Base-by-base conservation (phyloP, 306 rosid species). In the Trifolium fragiferum region DNA sequence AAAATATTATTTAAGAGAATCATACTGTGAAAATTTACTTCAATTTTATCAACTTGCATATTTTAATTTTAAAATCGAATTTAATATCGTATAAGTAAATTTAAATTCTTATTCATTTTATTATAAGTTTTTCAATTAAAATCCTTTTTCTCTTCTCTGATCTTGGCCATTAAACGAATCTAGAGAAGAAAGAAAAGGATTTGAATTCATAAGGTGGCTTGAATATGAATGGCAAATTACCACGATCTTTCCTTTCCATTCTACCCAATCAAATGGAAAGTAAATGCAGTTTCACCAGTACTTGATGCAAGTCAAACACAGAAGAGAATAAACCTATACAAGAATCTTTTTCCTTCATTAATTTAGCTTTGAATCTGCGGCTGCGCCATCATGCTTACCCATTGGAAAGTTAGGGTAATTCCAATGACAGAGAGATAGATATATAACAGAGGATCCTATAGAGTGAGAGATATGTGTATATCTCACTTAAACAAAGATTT, bases 311-410 rank as follows among this genome's bases (percentile, higher is more conserved):
- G 70, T 71, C 73, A 75, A 80, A 62, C 70, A 43, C 14, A 65
- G 8, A 40, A 66, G 55, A 41, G 27, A 55, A 54, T 25, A 78
- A 46, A n/a, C 7, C 19, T 37, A 13, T 37, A 15, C 13, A 57
- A 76, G 68, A 55, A 67, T 66, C 66, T 54, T 19, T 75, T 18
- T 81, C 50, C 12, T 53, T 57, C 19, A 57, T 73, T 41, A 41
- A 21, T 7, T 41, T 16, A 10, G 16, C 40, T 72, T 40, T 70
- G 66, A 76, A 54, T 40, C 53, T 75, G 77, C 12, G 81, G 81
- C 78, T 64, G 55, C 25, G 50, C 53, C 66, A 72, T 76, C 72
- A 72, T 72, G 78, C 44, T 25, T 33, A 58, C 67, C 60, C 78
- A 54, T 75, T 81, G 35, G 25, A 53, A 75, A 69, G 58, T 30